phyloP scores from a whole-genome alignment of 371 early-diverging fungal genomes.

The Smittium mucronatum region DNA sequence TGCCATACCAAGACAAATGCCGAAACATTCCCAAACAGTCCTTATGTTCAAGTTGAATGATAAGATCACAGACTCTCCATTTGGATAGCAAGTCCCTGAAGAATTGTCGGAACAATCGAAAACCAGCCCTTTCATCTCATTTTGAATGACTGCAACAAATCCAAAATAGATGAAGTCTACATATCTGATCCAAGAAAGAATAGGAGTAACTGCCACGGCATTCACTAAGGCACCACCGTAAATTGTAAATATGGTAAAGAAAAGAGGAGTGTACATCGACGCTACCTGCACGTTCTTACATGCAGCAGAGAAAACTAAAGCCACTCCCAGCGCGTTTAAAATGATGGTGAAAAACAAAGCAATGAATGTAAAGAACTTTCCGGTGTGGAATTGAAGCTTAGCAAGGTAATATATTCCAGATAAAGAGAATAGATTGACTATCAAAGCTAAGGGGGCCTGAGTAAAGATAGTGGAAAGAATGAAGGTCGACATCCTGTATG shows the following conservation, averaged over 20 bases:
- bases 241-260: slow-evolving; percentile 30
- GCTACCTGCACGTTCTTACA: slow-evolving; percentile 24
- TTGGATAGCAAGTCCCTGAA: slow-evolving; percentile 14
- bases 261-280: slow-evolving; percentile 31
- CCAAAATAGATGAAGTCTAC: slow-evolving; percentile 26
- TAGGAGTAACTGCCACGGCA: slow-evolving; percentile 20
- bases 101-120: slow-evolving; percentile 17
- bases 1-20: slow-evolving; percentile 16
- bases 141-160: slow-evolving; percentile 26
- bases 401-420: slow-evolving; percentile 27
- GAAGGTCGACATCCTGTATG: slow-evolving; percentile 30
- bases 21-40: background rate
- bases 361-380: slow-evolving; percentile 24
- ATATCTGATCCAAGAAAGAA: slow-evolving; percentile 33
- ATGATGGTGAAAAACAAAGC: slow-evolving; percentile 15
- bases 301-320: slow-evolving; percentile 24
- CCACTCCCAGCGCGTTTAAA: slow-evolving; percentile 24
- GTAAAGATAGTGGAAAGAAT: slow-evolving; percentile 17
- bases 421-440: slow-evolving; percentile 15
- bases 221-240: slow-evolving; percentile 35
- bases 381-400: slow-evolving; percentile 22
- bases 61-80: slow-evolving; percentile 14
- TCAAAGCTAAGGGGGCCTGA: slow-evolving; percentile 19
- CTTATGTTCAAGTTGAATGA: slow-evolving; percentile 4
- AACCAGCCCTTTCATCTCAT: slow-evolving; percentile 26